Conservation (phyloP, 257 asterid species). For the Ilex asprella region DNA sequence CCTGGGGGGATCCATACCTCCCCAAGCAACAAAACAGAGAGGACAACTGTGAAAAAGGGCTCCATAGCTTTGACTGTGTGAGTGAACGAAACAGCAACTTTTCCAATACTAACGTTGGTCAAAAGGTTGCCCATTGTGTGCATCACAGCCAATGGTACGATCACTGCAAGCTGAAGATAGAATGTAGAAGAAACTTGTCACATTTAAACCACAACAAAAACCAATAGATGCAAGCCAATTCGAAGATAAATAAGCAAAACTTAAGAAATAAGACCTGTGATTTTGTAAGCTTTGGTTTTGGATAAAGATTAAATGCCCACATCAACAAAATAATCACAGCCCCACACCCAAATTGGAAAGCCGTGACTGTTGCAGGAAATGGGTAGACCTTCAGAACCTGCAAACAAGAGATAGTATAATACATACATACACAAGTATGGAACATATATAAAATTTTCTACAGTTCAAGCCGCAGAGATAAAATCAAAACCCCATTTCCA, state of each 20-base stretch:
- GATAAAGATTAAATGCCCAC: conserved; percentile 75
- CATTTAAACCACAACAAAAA: conserved; percentile 2
- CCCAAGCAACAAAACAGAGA: conserved; percentile 53
- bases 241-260: background rate
- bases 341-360: conserved; percentile 84
- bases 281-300: conserved; percentile 51
- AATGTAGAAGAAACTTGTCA: background rate
- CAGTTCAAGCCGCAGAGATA: background rate
- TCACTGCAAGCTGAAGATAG: conserved; percentile 41
- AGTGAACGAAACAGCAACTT: conserved; percentile 85
- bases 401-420: background rate
- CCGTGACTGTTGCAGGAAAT: conserved; percentile 73
- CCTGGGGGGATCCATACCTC: conserved; percentile 44
- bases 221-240: background rate
- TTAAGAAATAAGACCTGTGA: conserved; percentile 45
- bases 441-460: background rate
- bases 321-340: conserved; percentile 43
- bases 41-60: conserved; percentile 86
- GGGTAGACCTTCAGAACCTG: conserved; percentile 77
- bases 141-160: conserved; percentile 52
- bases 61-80: conserved; percentile 97
- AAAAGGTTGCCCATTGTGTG: conserved; percentile 82
- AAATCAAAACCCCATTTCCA: too few species aligned
- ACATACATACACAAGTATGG: background rate
- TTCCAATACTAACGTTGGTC: conserved; percentile 84